Conservation (phyloP, 2,329 filamentous ascomycete genomes). For the Canariomyces notabilis region DNA sequence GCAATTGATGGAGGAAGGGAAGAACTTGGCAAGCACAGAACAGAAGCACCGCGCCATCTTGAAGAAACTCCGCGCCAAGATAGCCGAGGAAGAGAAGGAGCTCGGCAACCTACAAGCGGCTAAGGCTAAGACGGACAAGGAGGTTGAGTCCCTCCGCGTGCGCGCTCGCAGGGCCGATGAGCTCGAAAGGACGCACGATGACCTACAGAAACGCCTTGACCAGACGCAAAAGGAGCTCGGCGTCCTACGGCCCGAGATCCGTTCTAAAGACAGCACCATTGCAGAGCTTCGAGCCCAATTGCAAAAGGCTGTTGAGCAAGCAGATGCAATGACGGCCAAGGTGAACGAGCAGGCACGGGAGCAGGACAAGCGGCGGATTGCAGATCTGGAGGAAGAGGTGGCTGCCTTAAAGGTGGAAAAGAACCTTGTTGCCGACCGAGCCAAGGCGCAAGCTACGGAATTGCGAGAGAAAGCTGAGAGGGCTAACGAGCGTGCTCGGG, state of each 20-base stretch:
- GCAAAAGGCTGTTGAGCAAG: constrained; percentile 60
- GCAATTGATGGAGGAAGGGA: constrained; percentile 84
- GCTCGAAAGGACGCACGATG: constrained; percentile 51
- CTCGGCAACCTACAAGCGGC: constrained; percentile 54
- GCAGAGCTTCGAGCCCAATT: constrained; percentile 65
- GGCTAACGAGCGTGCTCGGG: constrained; percentile 63
- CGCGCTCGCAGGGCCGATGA: constrained; percentile 47
- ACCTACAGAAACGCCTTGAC: constrained; percentile 50
- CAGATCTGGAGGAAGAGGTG: constrained; percentile 53
- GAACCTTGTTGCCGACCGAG: constrained; percentile 60
- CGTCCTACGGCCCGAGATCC: constrained; percentile 54
- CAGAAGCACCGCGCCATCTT: constrained; percentile 78
- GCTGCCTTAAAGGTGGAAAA: constrained; percentile 73
- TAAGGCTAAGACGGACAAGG: constrained; percentile 53
- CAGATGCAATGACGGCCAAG: constrained; percentile 61
- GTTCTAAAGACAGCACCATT: constrained; percentile 60
- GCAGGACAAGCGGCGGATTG: constrained; percentile 50
- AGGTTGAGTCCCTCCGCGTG: constrained; percentile 43
- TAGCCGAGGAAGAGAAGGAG: constrained; percentile 61
- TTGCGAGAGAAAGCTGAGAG: constrained; percentile 68
- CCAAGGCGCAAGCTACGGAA: constrained; percentile 65
- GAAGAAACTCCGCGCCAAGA: constrained; percentile 69
- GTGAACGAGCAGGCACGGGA: constrained; percentile 63
- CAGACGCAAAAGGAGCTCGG: constrained; percentile 51
- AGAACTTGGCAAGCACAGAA: constrained; percentile 79